phyloP scores from a whole-genome alignment of 495 filamentous ascomycete genomes.

The Geopyxis carbonaria region DNA sequence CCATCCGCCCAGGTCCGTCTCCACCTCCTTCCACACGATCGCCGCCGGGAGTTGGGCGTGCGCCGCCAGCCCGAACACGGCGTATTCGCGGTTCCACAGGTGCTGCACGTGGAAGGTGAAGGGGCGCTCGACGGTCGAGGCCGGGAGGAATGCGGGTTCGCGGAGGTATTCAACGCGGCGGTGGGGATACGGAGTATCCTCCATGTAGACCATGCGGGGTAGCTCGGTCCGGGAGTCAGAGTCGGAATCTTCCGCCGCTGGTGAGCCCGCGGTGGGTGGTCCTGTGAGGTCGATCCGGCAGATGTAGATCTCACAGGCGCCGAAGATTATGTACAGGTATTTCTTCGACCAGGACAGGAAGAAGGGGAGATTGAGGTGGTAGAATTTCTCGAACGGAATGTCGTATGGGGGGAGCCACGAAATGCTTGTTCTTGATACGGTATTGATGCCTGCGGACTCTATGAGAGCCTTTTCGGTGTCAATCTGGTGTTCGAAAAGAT shows the following conservation, averaged over 20 bases:
- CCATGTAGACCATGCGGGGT: too few species aligned
- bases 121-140: conserved; percentile 1
- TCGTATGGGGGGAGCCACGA: conserved; percentile 1
- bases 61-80: neutral
- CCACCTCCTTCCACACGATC: conserved; percentile 1
- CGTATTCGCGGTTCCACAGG: neutral
- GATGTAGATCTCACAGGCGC: conserved; percentile 3
- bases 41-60: neutral
- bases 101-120: neutral
- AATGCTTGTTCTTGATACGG: neutral
- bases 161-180: neutral
- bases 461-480: too few species aligned
- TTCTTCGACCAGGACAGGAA: neutral
- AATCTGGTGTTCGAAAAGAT: too few species aligned
- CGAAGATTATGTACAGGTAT: neutral
- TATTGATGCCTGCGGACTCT: too few species aligned
- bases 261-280: too few species aligned
- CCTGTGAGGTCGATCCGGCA: neutral
- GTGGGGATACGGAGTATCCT: neutral
- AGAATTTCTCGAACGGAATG: neutral
- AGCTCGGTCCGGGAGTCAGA: too few species aligned
- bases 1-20: conserved; percentile 2
- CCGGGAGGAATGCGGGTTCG: neutral
- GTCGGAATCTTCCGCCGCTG: neutral
- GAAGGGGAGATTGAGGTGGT: conserved; percentile 2